Conservation (phyloP, 2,329 filamentous ascomycete species). For the Fusarium oligoseptatum region DNA sequence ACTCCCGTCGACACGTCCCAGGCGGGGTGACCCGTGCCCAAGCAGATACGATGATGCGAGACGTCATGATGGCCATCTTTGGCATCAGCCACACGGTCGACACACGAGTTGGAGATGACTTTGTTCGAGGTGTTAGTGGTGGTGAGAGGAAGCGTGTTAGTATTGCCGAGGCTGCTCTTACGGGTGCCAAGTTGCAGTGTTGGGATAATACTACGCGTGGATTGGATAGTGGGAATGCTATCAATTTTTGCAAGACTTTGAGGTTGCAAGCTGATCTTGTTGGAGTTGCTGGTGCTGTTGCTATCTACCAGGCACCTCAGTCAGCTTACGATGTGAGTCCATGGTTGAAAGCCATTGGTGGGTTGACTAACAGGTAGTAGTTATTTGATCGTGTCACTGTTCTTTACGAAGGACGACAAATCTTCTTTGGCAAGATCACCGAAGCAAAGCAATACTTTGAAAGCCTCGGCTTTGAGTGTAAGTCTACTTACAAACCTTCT, state of each 20-base stretch:
- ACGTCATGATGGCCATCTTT: constrained; percentile 80
- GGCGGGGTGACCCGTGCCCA: constrained; percentile 25
- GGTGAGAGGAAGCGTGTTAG: constrained; percentile 84
- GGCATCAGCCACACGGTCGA: constrained; percentile 80
- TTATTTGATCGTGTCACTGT: constrained; percentile 77
- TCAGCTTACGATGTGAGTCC: constrained; percentile 63
- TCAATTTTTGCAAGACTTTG: constrained; percentile 46
- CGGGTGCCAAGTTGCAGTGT: constrained; percentile 46
- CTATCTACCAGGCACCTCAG: constrained; percentile 73
- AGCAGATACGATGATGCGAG: constrained; percentile 49
- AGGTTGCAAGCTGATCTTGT: constrained; percentile 46
- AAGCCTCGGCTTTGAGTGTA: constrained; percentile 49
- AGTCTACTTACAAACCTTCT: neutral
- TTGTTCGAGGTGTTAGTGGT: constrained; percentile 78
- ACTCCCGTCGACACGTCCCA: constrained; percentile 69
- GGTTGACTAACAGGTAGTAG: constrained; percentile 59
- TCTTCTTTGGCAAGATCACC: constrained; percentile 72
- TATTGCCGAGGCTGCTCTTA: constrained; percentile 74
- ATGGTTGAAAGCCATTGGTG: too few relatives aligned
- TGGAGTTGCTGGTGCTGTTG: constrained; percentile 46
- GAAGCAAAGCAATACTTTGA: constrained; percentile 74
- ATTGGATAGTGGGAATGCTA: constrained; percentile 47
- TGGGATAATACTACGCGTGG: constrained; percentile 51
- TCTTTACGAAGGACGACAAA: constrained; percentile 76
- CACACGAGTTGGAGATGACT: constrained; percentile 79